phyloP scores from a whole-genome alignment of 1,284 basidiomycete species.

The Moniliophthora roreri region DNA sequence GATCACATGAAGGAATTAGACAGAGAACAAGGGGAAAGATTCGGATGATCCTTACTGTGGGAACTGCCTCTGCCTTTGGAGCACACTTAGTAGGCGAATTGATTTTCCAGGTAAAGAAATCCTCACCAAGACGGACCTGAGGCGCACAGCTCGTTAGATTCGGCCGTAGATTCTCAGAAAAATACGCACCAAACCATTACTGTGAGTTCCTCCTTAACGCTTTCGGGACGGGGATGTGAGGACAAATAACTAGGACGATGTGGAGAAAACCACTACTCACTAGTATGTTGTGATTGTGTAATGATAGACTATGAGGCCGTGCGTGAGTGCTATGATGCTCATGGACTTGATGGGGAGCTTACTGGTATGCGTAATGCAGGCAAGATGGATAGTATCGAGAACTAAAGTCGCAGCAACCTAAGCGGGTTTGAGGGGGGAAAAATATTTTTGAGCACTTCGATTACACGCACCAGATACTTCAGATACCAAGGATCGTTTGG shows the following conservation, averaged over 20 bases:
- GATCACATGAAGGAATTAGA: not conserved
- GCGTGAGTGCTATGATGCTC: not conserved
- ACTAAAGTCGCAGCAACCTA: slow-evolving; percentile 31
- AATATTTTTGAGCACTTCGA: not conserved
- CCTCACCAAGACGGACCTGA: slow-evolving; percentile 14
- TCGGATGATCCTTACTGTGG: slow-evolving; percentile 9
- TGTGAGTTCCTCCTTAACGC: slow-evolving; percentile 9
- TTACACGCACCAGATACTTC: slow-evolving; percentile 28
- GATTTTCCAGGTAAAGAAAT: not conserved
- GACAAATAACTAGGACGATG: not conserved
- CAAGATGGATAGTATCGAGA: slow-evolving; percentile 37
- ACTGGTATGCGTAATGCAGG: slow-evolving; percentile 35
- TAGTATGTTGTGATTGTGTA: slow-evolving; percentile 36
- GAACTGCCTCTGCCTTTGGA: slow-evolving; percentile 11
- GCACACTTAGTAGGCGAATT: not conserved
- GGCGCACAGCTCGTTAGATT: too few relatives aligned
- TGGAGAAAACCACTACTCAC: slow-evolving; percentile 28
- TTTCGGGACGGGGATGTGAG: not conserved
- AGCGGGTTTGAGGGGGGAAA: not conserved
- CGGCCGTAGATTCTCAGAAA: not conserved
- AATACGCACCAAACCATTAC: slow-evolving; percentile 13
- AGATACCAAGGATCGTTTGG: slow-evolving; percentile 34
- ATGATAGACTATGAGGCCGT: slow-evolving; percentile 34
- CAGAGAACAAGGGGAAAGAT: not conserved
- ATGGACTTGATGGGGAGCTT: slow-evolving; percentile 6